Evolutionary conservation across 2,329 filamentous ascomycete genomes (phyloP).

Genomic region (Hypoxylon sp.): DNA sequence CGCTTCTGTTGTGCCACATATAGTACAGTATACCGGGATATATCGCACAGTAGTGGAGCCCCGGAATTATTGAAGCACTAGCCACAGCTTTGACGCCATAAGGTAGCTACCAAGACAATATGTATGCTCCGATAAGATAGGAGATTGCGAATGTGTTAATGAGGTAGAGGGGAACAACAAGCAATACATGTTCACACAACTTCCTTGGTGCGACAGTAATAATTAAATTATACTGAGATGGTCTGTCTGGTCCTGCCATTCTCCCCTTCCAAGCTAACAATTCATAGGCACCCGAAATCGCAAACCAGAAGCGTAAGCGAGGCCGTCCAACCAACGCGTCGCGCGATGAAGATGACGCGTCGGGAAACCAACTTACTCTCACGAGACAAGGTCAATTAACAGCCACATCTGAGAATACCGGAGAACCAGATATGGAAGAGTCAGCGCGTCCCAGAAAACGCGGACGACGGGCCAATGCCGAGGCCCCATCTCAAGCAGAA

Average conservation of each 20-base stretch:
- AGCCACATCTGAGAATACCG: conserved; percentile 16
- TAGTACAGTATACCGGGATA: neutral
- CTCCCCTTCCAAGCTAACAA: conserved; percentile 22
- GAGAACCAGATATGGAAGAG: conserved; percentile 42
- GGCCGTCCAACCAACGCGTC: conserved; percentile 61
- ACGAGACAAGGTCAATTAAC: conserved; percentile 40
- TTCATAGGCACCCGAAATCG: conserved; percentile 48
- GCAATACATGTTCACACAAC: conserved; percentile 5
- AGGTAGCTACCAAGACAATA: conserved; percentile 2
- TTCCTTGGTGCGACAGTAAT: neutral
- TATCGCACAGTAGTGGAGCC: neutral
- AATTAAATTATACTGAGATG: conserved; percentile 20
- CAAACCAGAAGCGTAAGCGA: conserved; percentile 61
- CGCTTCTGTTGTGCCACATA: conserved; percentile 16
- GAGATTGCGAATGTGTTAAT: neutral
- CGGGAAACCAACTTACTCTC: conserved; percentile 42
- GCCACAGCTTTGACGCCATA: conserved; percentile 10
- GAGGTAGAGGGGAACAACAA: conserved; percentile 14
- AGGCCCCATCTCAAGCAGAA: conserved; percentile 31
- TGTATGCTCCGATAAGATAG: conserved; percentile 29
- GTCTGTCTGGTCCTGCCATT: conserved; percentile 9
- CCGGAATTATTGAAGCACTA: neutral
- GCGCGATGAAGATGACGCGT: conserved; percentile 52
- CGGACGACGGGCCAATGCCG: conserved; percentile 42
- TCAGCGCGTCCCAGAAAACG: conserved; percentile 48